phyloP scores from a whole-genome alignment of 2,329 filamentous ascomycete genomes.

The Berkeleyomyces rouxiae region DNA sequence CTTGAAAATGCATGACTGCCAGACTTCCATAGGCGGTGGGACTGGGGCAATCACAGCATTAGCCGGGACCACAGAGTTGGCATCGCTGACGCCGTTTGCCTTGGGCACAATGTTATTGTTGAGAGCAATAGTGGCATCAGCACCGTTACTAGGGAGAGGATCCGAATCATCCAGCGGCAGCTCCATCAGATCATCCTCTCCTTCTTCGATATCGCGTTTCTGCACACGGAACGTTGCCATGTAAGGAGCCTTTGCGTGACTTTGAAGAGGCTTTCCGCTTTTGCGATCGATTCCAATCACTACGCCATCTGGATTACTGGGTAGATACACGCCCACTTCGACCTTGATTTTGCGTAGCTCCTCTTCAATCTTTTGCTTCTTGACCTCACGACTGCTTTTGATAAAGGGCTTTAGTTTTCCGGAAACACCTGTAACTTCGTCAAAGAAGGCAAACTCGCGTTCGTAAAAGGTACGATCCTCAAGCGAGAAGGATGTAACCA shows the following conservation, averaged over 20 bases:
- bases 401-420: conserved; percentile 91
- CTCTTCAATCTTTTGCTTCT: conserved; percentile 98
- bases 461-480: conserved; percentile 79
- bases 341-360: conserved; percentile 95
- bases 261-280: conserved; percentile 91
- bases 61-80: conserved; percentile 9
- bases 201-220: conserved; percentile 38
- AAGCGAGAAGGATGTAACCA: conserved; percentile 65
- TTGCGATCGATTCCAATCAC: conserved; percentile 97
- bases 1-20: conserved; percentile 99
- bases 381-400: conserved; percentile 82
- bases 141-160: conserved; percentile 30
- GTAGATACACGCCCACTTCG: conserved; percentile 91
- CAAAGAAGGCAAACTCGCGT: conserved; percentile 93
- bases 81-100: conserved; percentile 15
- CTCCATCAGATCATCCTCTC: conserved; percentile 6
- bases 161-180: conserved; percentile 37
- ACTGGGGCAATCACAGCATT: not conserved
- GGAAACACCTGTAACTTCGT: conserved; percentile 87
- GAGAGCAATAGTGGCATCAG: conserved; percentile 15
- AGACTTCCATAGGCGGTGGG: conserved; percentile 55
- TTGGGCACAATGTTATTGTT: not conserved
- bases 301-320: conserved; percentile 89
- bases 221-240: conserved; percentile 98
- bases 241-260: conserved; percentile 94